Evolutionary conservation across 805 yeast genomes (phyloP).

Genomic region (Kluyveromyces aestuarii): DNA sequence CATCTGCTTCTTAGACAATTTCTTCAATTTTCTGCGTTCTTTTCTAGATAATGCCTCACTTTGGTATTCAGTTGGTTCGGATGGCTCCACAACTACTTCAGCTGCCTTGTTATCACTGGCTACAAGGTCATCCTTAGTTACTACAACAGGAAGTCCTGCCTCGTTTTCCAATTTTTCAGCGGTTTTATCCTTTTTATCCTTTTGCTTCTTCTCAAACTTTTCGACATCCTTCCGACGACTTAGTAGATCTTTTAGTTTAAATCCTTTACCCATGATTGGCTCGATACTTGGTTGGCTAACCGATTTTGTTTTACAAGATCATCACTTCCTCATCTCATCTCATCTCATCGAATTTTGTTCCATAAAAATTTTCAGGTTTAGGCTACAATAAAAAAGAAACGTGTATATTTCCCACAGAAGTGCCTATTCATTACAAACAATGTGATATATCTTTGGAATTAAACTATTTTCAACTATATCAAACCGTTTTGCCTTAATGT

Average conservation of each 20-base stretch:
- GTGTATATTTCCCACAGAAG: not conserved
- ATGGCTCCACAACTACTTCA: slow-evolving; percentile 10
- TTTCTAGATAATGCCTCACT: slow-evolving; percentile 50
- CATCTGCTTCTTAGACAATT: slow-evolving; percentile 27
- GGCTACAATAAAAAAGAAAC: not conserved
- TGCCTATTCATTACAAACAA: not conserved
- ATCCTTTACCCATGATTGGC: slow-evolving; percentile 26
- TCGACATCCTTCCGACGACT: slow-evolving; percentile 20
- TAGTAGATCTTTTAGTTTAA: slow-evolving; percentile 23
- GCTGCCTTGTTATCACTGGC: slow-evolving; percentile 8
- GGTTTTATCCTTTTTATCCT: slow-evolving; percentile 15
- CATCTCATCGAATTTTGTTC: slow-evolving; percentile 14
- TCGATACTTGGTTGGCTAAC: not conserved
- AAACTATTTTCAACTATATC: slow-evolving; percentile 2
- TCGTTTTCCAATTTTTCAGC: slow-evolving; percentile 10
- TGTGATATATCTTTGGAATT: not conserved
- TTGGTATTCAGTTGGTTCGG: slow-evolving; percentile 32
- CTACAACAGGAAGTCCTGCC: slow-evolving; percentile 25
- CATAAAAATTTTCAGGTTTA: slow-evolving; percentile 5
- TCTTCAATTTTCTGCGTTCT: slow-evolving; percentile 52
- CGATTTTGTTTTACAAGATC: not conserved
- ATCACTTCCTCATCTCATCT: slow-evolving; percentile 17
- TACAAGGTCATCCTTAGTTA: slow-evolving; percentile 26
- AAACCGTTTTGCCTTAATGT: slow-evolving; percentile 45
- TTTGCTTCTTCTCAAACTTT: slow-evolving; percentile 15